Conservation (phyloP, 495 filamentous ascomycete genomes). For the Penicillium manginii region DNA sequence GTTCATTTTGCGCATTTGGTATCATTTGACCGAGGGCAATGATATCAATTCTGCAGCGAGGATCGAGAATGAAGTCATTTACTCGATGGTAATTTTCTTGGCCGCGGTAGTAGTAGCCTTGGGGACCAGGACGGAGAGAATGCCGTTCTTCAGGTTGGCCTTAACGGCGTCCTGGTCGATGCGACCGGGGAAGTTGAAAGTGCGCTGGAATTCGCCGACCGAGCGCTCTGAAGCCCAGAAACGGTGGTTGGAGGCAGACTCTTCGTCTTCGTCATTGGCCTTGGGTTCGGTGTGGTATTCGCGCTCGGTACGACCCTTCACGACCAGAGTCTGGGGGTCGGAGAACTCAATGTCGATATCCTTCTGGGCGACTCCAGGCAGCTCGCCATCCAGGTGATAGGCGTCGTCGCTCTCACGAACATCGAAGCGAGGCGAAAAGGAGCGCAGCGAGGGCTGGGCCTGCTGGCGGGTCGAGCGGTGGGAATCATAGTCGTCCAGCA, state of each 20-base stretch:
- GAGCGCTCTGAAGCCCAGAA: constrained; percentile 88
- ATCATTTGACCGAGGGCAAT: background rate
- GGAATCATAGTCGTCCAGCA: constrained; percentile 49
- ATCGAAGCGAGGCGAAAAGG: constrained; percentile 81
- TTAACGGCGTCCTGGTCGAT: constrained; percentile 80
- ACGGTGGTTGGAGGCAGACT: constrained; percentile 40
- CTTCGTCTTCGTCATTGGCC: constrained; percentile 43
- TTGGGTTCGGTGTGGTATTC: constrained; percentile 52
- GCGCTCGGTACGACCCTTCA: constrained; percentile 66
- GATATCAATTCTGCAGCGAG: background rate
- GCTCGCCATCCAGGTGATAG: constrained; percentile 89
- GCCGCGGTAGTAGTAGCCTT: constrained; percentile 63
- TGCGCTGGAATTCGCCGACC: constrained; percentile 79
- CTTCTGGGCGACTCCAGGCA: constrained; percentile 81
- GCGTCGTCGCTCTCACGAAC: constrained; percentile 68
- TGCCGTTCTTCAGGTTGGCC: constrained; percentile 77
- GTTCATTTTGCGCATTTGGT: background rate
- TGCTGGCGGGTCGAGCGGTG: constrained; percentile 36
- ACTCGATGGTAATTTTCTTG: constrained; percentile 67
- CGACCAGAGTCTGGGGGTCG: constrained; percentile 75
- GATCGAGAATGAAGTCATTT: constrained; percentile 17
- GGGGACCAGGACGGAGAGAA: constrained; percentile 77
- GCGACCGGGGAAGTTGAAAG: constrained; percentile 76
- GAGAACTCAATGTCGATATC: constrained; percentile 85
- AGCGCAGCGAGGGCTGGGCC: constrained; percentile 27